Percentiles rank a stretch among this genome's conserved stretches.
These are phyloP conservation scores for Harringtonia aguacate DNA, from an alignment of 2,329 filamentous ascomycete genomes.

Conservation along the genomic window DNA sequence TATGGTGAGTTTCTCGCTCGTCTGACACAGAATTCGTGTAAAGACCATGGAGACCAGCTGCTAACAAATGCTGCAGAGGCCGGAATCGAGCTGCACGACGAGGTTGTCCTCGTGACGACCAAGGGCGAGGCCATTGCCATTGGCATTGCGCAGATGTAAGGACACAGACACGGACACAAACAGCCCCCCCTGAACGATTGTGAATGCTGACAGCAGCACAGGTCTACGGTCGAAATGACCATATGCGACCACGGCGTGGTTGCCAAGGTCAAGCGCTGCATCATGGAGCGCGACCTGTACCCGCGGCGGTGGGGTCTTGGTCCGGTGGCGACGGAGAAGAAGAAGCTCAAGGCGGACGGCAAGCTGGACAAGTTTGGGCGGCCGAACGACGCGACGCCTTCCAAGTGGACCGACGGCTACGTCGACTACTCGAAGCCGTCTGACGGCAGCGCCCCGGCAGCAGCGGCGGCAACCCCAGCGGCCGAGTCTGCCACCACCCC, in stretches of 20 bases:
- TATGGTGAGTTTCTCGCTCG: conserved; percentile 51
- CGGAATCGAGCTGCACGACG: conserved; percentile 67
- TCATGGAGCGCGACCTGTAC: conserved; percentile 99
- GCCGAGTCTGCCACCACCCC: neutral
- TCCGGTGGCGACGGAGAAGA: conserved; percentile 90
- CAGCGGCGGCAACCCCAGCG: conserved; percentile 24
- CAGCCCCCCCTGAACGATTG: too few species aligned
- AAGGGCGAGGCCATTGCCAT: conserved; percentile 98
- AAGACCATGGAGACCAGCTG: conserved; percentile 54
- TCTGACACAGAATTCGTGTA: too few species aligned
- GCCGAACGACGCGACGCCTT: conserved; percentile 82
- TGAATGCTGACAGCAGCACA: neutral
- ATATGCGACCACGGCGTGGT: conserved; percentile 97
- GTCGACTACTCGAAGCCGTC: conserved; percentile 66
- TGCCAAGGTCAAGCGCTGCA: conserved; percentile 97
- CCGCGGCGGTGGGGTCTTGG: conserved; percentile 94
- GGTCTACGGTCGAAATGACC: conserved; percentile 85
- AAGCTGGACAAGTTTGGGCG: conserved; percentile 98
- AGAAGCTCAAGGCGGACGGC: conserved; percentile 97
- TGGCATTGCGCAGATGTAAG: conserved; percentile 84
- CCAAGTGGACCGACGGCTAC: conserved; percentile 88
- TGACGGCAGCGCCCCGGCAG: neutral
- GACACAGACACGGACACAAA: too few species aligned
- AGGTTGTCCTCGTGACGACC: conserved; percentile 96
- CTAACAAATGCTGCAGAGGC: conserved; percentile 46